Conservation (phyloP, 257 asterid species). For the Gardenia jasminoides region DNA sequence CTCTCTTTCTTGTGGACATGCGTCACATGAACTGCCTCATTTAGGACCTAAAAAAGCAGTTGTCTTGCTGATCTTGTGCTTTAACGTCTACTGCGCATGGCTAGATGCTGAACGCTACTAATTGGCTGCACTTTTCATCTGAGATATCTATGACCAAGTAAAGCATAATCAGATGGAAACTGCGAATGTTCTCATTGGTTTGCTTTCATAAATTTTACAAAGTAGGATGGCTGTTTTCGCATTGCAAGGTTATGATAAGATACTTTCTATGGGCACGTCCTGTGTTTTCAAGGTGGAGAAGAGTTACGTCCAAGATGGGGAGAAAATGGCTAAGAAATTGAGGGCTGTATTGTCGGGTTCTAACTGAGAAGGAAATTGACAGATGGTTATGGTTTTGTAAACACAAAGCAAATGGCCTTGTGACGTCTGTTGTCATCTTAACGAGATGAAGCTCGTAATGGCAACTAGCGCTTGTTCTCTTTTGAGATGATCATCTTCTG, state of each 20-base stretch:
- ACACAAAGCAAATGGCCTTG: neutral
- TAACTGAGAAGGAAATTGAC: neutral
- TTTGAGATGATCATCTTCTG: neutral
- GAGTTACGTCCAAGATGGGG: neutral
- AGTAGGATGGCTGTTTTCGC: no score
- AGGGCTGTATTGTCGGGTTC: neutral
- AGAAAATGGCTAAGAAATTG: neutral
- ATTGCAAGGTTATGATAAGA: neutral
- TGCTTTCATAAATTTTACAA: neutral
- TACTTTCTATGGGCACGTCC: neutral
- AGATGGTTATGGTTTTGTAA: neutral
- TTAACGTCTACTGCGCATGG: neutral
- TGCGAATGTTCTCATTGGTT: neutral
- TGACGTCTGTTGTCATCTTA: neutral
- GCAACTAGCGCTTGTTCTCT: neutral
- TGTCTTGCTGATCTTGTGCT: neutral
- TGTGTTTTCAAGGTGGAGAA: neutral
- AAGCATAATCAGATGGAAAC: neutral
- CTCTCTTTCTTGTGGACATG: neutral
- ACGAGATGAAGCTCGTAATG: neutral
- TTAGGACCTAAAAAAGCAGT: neutral
- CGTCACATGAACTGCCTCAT: neutral
- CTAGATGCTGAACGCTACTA: neutral
- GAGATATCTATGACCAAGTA: neutral
- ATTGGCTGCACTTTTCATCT: neutral